Conservation (phyloP, 2,329 filamentous ascomycete genomes). For the Emergomyces africanus region DNA sequence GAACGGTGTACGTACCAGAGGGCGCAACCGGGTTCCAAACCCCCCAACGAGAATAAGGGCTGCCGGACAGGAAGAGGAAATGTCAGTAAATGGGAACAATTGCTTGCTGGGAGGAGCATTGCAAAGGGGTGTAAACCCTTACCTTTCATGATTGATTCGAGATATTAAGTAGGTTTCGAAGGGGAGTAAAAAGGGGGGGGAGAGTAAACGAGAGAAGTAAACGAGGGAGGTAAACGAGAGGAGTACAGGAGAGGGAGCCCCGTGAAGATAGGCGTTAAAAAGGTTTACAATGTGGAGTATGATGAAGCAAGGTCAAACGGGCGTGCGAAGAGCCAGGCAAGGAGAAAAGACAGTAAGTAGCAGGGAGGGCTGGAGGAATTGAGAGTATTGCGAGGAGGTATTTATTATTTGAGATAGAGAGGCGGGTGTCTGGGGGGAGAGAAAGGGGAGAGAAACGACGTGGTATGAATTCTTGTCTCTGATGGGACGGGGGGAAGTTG, state of each 20-base stretch:
- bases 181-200: not conserved
- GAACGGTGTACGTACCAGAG: conserved; percentile 54
- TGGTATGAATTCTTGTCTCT: not conserved
- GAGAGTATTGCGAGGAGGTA: no score
- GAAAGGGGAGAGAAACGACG: not conserved
- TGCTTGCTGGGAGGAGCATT: conserved; percentile 5
- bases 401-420: not conserved
- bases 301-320: not conserved
- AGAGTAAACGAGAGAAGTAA: no score
- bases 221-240: no score
- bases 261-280: not conserved
- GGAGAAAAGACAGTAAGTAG: not conserved
- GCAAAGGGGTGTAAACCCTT: conserved; percentile 12
- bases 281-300: not conserved
- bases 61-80: conserved; percentile 27
- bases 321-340: not conserved
- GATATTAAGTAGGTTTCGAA: not conserved
- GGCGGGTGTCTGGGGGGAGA: not conserved
- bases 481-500: not conserved
- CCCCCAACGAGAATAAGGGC: conserved; percentile 98
- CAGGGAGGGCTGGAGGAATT: not conserved
- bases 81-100: conserved; percentile 11
- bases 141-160: conserved; percentile 32
- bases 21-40: conserved; percentile 94
- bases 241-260: not conserved